Evolutionary conservation across 2,329 filamentous ascomycete species (phyloP).

Genomic region (Fusarium sp.): DNA sequence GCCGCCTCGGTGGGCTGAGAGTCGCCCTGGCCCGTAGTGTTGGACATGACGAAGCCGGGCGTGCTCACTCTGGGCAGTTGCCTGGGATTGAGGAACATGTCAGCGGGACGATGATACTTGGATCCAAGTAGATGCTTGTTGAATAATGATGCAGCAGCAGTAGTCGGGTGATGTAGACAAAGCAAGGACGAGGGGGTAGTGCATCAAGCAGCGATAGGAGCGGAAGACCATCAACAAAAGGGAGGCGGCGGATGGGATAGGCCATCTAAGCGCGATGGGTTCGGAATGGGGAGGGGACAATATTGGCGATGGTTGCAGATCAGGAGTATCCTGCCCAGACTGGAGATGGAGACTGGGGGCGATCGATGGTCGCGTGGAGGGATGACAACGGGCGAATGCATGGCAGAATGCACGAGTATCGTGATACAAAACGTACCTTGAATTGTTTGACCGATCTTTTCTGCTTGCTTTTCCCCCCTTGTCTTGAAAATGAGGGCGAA

Average conservation of each 20-base stretch:
- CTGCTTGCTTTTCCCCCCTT: not conserved
- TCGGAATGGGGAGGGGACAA: constrained; percentile 29
- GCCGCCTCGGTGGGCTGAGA: constrained; percentile 37
- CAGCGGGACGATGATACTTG: constrained; percentile 42
- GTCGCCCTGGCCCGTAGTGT: constrained; percentile 40
- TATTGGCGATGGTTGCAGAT: constrained; percentile 26
- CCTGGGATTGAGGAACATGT: constrained; percentile 50
- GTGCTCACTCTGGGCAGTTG: constrained; percentile 39
- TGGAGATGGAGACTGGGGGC: not conserved
- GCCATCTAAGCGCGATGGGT: constrained; percentile 11
- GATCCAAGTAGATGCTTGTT: constrained; percentile 14
- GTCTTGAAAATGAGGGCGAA: constrained; percentile 6
- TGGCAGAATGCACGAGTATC: constrained; percentile 20
- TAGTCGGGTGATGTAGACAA: not conserved
- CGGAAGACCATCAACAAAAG: constrained; percentile 22
- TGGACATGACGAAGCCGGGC: constrained; percentile 50
- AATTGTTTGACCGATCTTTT: constrained; percentile 13
- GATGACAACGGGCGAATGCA: constrained; percentile 22
- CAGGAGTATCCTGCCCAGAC: constrained; percentile 4
- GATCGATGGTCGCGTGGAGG: constrained; percentile 15
- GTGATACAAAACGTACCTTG: constrained; percentile 38
- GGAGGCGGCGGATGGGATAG: constrained; percentile 9
- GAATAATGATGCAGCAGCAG: not conserved
- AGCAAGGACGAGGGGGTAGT: constrained; percentile 13
- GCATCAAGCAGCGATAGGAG: constrained; percentile 4